Evolutionary conservation across 148 eudicot species (phyloP), one percentile per base, ranked within the genome.

Genomic region (Amaranthus cruentus): DNA sequence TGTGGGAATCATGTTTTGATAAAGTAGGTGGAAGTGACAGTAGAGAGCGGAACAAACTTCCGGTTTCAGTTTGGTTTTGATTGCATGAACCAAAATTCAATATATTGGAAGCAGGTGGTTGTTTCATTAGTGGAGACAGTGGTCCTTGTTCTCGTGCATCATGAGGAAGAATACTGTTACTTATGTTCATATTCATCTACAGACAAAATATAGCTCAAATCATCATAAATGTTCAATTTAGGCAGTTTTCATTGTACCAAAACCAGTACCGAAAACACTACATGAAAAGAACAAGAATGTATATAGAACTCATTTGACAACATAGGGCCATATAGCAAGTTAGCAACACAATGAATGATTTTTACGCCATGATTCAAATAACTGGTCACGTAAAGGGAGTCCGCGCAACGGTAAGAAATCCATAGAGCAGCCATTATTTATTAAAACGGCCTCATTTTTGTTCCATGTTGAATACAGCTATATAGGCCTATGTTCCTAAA

Each of bases 21-120:
- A 78, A 38, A 47, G 79, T 70, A 68, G 82, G 74, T 69, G 84
- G 78, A 62, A 72, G 82, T 73, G 90, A 85, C 76, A 88, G 66
- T 14, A 80, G 78, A 79, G 90, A 73, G 21, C 70, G 67, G 76
- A 82, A 80, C 9, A 87, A 77, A 77, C 68, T 76, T 73, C 82
- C 87, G 21, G 38, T 70, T 67, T 81, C 88, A 70, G 82, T 69
- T 43, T 74, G 74, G 75, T 43, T 70, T 46, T 83, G 48, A 68
- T 77, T 81, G 68, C 71, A 47, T 15, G 77, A 69, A 78, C 72
- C 73, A 55, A 81, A 72, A 80, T 77, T 82, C 73, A 84, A 68
- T 64, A 73, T 55, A 69, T 75, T 71, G 68, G 85, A 55, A 42
- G 55, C 54, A 42, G 80, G 68, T 57, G 77, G 74, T 47, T 59